Conservation (phyloP, 2,329 filamentous ascomycete species). For the Leptographium wingfieldii region DNA sequence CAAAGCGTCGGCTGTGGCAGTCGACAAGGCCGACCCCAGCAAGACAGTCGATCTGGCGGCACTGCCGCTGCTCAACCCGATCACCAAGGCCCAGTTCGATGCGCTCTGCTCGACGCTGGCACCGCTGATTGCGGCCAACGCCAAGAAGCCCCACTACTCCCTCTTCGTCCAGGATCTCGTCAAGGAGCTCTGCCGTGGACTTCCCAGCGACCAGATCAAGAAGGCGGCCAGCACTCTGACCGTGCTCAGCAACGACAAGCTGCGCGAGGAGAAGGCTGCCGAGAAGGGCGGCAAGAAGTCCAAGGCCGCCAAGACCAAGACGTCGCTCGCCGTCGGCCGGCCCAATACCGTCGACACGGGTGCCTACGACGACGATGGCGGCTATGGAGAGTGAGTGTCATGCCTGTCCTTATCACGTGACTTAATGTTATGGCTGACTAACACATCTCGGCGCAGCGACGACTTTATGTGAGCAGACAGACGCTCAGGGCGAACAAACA, state of each 20-base stretch:
- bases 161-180: constrained; percentile 84
- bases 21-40: constrained; percentile 60
- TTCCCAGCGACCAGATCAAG: constrained; percentile 91
- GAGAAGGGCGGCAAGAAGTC: constrained; percentile 94
- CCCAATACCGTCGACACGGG: constrained; percentile 55
- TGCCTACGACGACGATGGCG: constrained; percentile 50
- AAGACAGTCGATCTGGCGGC: constrained; percentile 69
- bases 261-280: constrained; percentile 93
- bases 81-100: constrained; percentile 76
- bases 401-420: background rate
- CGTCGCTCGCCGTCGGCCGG: constrained; percentile 57
- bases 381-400: constrained; percentile 64
- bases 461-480: constrained; percentile 54
- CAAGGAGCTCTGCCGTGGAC: constrained; percentile 75
- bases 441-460: constrained; percentile 31
- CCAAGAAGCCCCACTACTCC: constrained; percentile 81
- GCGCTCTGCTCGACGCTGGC: constrained; percentile 65
- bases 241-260: constrained; percentile 90
- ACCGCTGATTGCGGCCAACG: constrained; percentile 61
- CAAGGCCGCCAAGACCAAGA: constrained; percentile 94
- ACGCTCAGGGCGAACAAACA: background rate
- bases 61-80: constrained; percentile 78
- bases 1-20: constrained; percentile 47
- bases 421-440: too few species aligned
- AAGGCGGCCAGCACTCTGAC: constrained; percentile 82